A percentile compares a stretch with the other conserved stretches of the same genome.
Conservation (phyloP, 2,329 filamentous ascomycete species). For the Claviceps monticola region DNA sequence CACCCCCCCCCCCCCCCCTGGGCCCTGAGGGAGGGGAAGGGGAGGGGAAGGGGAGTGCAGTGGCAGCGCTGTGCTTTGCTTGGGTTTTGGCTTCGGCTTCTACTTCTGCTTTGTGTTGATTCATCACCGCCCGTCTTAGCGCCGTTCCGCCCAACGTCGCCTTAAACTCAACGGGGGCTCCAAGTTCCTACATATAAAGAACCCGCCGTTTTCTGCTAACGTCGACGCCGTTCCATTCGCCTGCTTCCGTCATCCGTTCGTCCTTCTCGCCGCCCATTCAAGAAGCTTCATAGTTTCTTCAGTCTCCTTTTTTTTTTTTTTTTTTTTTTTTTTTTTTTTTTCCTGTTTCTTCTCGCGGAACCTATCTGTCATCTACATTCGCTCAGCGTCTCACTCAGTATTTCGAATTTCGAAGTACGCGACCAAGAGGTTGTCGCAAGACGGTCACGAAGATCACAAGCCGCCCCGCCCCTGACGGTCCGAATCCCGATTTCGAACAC, state of each 20-base stretch:
- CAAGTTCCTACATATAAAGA: too few species aligned
- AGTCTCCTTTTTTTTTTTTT: too few species aligned
- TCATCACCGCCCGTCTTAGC: constrained; percentile 3
- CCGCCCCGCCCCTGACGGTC: neutral
- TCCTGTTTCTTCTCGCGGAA: too few species aligned
- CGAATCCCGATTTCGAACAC: too few species aligned
- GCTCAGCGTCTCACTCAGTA: too few species aligned
- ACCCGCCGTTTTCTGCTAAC: too few species aligned
- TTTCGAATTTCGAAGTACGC: neutral
- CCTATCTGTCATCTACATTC: too few species aligned
- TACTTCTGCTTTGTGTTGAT: neutral
- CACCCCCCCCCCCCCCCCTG: neutral
- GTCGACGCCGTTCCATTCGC: too few species aligned
- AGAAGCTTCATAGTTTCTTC: too few species aligned
- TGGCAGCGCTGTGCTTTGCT: neutral
- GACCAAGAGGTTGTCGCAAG: neutral
- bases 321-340: too few species aligned
- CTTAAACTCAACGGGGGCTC: neutral
- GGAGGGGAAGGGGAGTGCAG: constrained; percentile 3
- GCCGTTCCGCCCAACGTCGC: neutral
- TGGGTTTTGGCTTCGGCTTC: neutral
- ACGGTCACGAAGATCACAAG: neutral
- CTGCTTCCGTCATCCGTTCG: too few species aligned
- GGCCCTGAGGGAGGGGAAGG: neutral
- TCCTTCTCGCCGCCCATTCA: too few species aligned